These are phyloP conservation scores for Mangifera indica DNA, from an alignment of 345 rosid genomes.

Conservation along the genomic window DNA sequence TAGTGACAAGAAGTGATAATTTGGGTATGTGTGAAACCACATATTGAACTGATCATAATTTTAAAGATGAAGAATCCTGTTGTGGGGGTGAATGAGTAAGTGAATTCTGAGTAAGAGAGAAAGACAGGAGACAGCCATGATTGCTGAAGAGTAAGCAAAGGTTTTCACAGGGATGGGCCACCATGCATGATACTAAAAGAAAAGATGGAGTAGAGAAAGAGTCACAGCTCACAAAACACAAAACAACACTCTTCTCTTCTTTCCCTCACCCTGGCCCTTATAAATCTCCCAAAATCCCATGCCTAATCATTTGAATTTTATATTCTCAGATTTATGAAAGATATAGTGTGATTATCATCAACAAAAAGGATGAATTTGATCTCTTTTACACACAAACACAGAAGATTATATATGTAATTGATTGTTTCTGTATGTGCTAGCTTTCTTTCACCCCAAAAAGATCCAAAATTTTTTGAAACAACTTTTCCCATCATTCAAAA, in stretches of 20 bases:
- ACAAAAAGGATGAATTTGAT: not conserved
- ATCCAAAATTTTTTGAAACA: conserved; percentile 21
- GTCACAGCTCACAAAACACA: conserved; percentile 22
- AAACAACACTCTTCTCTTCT: conserved; percentile 2
- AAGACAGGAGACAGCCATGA: conserved; percentile 26
- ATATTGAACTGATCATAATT: no score
- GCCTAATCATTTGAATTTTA: conserved; percentile 41
- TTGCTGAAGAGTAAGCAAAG: conserved; percentile 29
- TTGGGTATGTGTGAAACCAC: no score
- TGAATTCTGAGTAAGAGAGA: conserved; percentile 5
- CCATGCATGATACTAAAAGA: conserved; percentile 25
- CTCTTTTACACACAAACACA: no score
- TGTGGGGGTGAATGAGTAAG: not conserved
- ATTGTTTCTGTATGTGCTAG: no score
- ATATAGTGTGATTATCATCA: not conserved
- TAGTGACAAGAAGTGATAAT: no score
- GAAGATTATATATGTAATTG: no score
- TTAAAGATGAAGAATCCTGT: not conserved
- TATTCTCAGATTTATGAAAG: conserved; percentile 5
- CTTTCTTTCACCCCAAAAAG: conserved; percentile 11
- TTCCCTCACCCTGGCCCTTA: conserved; percentile 10
- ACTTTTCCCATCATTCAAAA: conserved; percentile 25
- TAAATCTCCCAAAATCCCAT: conserved; percentile 34
- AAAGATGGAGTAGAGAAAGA: not conserved
- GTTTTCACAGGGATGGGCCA: conserved; percentile 38